Evolutionary conservation across 805 yeast genomes (phyloP), one percentile per base, ranked within the genome.

Genomic region (Yarrowia keelungensis): DNA sequence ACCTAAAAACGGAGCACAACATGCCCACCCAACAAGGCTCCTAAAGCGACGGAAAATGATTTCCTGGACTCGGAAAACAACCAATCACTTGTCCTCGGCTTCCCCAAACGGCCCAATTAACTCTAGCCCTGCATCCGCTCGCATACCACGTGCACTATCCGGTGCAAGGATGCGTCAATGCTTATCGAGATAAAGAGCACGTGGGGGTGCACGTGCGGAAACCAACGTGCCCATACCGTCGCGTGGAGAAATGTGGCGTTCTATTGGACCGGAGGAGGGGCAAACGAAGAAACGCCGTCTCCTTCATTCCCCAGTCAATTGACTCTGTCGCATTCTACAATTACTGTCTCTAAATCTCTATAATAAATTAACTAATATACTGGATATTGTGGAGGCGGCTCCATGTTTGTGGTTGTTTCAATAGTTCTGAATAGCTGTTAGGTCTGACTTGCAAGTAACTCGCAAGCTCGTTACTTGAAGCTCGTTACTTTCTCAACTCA

Each of bases 121-220:
- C 59, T 53, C 22, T 9, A 22, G 19, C 59, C 59, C 59, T 53
- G 59, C 59, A 53, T 39, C 16, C 35, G 15, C 45, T 14, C 45
- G 59, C 59, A 53, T 53, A 19, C 59, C 59, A 53, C 59, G 59
- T 53, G 59, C 59, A n/a, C 45, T 53, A 53, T 53, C 59, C 12
- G 39, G 43, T 19, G 43, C 43, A 12, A 5, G 32, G 2, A 11
- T 38, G 58, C 43, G 56, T 50, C 56, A 50, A 50, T 35, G 41
- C 56, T 50, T 50, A 50, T 50, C 58, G 58, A 53, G 59, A 39
- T 14, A 22, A 38, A 8, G 35, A 39, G 59, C 59, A 53, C 59
- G 59, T 53, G 59, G 59, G 35, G 32, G 5, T 16, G 58, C 58
- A 38, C 58, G 58, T 38, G 58, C 58, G 12, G 41, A 36, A 8